Conservation (phyloP, 73 alveolate genomes). For the Tetrahymena malaccensis region DNA sequence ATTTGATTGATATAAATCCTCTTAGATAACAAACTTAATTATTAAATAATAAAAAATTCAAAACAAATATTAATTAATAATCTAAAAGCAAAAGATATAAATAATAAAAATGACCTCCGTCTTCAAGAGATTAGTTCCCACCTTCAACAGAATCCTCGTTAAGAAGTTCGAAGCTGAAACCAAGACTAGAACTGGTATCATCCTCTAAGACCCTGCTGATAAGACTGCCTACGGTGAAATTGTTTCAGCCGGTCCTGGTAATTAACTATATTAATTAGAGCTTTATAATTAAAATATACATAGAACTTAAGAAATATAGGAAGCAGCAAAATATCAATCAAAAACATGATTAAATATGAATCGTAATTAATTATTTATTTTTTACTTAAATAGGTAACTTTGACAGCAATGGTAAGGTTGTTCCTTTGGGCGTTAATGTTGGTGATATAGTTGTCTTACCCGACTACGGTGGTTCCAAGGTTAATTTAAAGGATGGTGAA, state of each 20-base stretch:
- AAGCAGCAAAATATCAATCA: background rate
- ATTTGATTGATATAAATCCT: background rate
- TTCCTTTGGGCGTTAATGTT: slow-evolving; percentile 49
- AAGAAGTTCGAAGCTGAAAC: slow-evolving; percentile 59
- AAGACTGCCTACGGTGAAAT: slow-evolving; percentile 60
- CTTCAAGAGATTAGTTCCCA: slow-evolving; percentile 52
- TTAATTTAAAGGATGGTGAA: slow-evolving; percentile 56
- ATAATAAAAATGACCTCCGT: slow-evolving; percentile 20
- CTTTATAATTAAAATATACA: too few relatives aligned
- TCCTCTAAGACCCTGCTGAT: slow-evolving; percentile 51
- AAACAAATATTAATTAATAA: background rate
- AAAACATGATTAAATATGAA: too few relatives aligned
- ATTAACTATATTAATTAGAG: background rate
- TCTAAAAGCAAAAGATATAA: background rate
- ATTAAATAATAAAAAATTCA: background rate
- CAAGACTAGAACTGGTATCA: slow-evolving; percentile 73
- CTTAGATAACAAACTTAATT: background rate
- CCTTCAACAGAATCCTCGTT: slow-evolving; percentile 60
- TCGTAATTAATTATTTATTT: background rate
- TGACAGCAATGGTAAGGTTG: slow-evolving; percentile 46
- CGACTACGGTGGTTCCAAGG: slow-evolving; percentile 69
- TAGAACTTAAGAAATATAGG: background rate
- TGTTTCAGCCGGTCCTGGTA: slow-evolving; percentile 69
- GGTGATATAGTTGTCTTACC: slow-evolving; percentile 86
- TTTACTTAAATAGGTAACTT: slow-evolving; percentile 20